Evolutionary conservation across 371 early-diverging fungal species (phyloP).

Genomic region (Batkoa obscura): DNA sequence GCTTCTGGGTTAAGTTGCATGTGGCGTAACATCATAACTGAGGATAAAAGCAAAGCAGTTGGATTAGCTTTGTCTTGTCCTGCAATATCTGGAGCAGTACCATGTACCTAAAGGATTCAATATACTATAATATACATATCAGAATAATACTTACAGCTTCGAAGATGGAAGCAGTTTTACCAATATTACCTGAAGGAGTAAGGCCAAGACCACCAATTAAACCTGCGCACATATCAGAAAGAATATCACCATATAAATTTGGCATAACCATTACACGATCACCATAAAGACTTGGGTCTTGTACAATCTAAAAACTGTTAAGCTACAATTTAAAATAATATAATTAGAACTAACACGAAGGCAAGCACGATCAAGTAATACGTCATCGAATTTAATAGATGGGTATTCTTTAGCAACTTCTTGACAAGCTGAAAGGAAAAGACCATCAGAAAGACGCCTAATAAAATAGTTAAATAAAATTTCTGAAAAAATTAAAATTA

Average conservation of each 20-base stretch:
- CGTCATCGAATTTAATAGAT: slow-evolving; percentile 75
- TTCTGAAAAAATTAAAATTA: neutral
- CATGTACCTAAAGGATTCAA: slow-evolving; percentile 48
- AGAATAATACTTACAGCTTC: slow-evolving; percentile 38
- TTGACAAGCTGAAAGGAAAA: slow-evolving; percentile 84
- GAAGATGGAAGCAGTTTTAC: slow-evolving; percentile 89
- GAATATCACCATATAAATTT: slow-evolving; percentile 96
- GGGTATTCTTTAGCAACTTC: slow-evolving; percentile 86
- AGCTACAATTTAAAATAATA: neutral
- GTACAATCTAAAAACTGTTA: slow-evolving; percentile 48
- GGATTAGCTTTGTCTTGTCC: slow-evolving; percentile 81
- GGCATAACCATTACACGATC: slow-evolving; percentile 98
- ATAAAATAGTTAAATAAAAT: neutral
- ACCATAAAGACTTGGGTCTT: slow-evolving; percentile 76
- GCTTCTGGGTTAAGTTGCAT: slow-evolving; percentile 69
- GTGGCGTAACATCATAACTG: slow-evolving; percentile 96
- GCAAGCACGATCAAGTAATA: slow-evolving; percentile 86
- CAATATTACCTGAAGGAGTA: slow-evolving; percentile 96
- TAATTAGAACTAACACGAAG: slow-evolving; percentile 29
- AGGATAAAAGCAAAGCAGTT: slow-evolving; percentile 78
- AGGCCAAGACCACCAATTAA: slow-evolving; percentile 95
- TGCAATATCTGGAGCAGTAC: slow-evolving; percentile 97
- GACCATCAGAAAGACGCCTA: slow-evolving; percentile 87
- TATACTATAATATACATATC: neutral
- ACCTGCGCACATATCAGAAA: slow-evolving; percentile 94